Evolutionary conservation across 768 basidiomycete species (phyloP).

Genomic region (Omphalotus guepiniiformis): DNA sequence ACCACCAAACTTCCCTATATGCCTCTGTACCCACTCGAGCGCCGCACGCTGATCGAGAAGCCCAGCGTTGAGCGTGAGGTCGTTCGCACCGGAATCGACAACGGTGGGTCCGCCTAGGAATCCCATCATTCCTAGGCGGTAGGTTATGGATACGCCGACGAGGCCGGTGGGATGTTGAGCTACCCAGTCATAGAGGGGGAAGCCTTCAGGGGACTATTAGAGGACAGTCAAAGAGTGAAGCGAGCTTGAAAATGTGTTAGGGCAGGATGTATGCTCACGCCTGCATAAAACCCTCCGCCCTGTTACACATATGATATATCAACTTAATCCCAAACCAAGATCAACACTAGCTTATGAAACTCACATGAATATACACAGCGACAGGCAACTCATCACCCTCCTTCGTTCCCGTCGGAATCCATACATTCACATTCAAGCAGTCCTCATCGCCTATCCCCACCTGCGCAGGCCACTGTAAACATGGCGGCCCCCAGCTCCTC

Average conservation of each 20-base stretch:
- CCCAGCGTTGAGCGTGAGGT: conserved; percentile 26
- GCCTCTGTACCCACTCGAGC: conserved; percentile 41
- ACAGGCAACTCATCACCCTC: conserved; percentile 33
- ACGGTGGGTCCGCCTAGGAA: conserved; percentile 15
- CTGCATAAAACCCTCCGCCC: conserved; percentile 39
- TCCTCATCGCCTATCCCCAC: conserved; percentile 44
- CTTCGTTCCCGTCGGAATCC: conserved; percentile 37
- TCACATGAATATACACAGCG: conserved; percentile 39
- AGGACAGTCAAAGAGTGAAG: not conserved
- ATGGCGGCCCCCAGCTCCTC: conserved; percentile 39
- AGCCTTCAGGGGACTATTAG: conserved; percentile 39
- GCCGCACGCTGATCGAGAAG: conserved; percentile 30
- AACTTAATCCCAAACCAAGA: not conserved
- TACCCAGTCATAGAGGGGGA: conserved; percentile 46
- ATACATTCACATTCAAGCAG: conserved; percentile 38
- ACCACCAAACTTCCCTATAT: conserved; percentile 45
- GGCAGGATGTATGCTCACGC: conserved; percentile 17
- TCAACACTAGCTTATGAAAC: conserved; percentile 2
- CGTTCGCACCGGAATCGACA: conserved; percentile 13
- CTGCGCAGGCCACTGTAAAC: conserved; percentile 42
- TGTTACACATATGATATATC: conserved; percentile 7
- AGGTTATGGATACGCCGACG: conserved; percentile 20
- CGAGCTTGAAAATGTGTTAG: not conserved
- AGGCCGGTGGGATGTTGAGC: conserved; percentile 26
- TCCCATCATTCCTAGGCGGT: conserved; percentile 15